Evolutionary conservation across 139 green algal genomes (phyloP), one percentile per base, ranked within the genome.

Genomic region (Tetratostichococcus sp.): DNA sequence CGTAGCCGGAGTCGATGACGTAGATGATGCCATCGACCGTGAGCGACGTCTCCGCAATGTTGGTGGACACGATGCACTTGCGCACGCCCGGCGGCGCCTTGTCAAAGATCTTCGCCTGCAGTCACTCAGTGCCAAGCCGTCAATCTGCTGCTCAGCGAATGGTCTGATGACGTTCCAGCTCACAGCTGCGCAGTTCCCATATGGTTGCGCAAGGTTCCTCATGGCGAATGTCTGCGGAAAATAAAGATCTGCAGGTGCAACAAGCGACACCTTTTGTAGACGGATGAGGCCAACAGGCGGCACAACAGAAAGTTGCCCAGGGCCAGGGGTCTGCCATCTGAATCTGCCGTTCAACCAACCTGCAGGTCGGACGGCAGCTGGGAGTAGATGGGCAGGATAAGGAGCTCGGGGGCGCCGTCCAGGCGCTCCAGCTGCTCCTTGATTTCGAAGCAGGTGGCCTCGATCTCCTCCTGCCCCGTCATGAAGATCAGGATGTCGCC

Each of bases 401-500:
- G 82, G 28, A 98, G 75, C 43, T 91, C 83, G 0, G 89, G 88
- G 6, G 93, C 88, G 17, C 79, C 85, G 57, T 91, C 86, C 62
- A 93, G 71, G 65, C 90, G 87, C 28, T 97, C 91, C 69, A 97
- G 80, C 42, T 90, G 82, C 80, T 96, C 91, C 83, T 87, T 65
- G 59, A 80, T 76, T 0, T 88, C 69, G 71, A 94, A 97, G 85
- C 94, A 98, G 1, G 90, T 95, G 16, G 90, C 87, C 84, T 99
- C 95, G 77, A 99, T 99, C 80, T 99, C 95, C 75, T 99, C 95
- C 83, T 95, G 91, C 30, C 89, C 91, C 4, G 96, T 99, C 91
- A 99, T 96, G 90, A 99, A 99, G 76, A 98, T 95, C 35, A 99
- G 91, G 84, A 99, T 97, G 85, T 99, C 96, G 0, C 93, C 94